Conservation (phyloP, 768 basidiomycete genomes). For the Collybia mongolica region DNA sequence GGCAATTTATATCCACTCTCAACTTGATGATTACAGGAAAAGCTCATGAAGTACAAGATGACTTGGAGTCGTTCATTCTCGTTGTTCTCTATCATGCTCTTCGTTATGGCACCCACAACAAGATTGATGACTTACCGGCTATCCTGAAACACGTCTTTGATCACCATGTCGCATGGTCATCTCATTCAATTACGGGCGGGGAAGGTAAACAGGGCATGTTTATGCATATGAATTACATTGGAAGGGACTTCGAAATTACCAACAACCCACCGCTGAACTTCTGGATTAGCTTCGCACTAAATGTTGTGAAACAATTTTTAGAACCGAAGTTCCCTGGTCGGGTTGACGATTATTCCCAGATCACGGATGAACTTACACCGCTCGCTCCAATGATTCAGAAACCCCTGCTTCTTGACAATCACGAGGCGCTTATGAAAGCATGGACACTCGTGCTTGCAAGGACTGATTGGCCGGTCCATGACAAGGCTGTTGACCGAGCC, state of each 20-base stretch:
- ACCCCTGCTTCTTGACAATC: too few relatives aligned
- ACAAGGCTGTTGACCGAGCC: too few relatives aligned
- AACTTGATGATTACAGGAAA: neutral
- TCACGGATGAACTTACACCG: too few relatives aligned
- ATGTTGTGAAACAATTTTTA: conserved; percentile 1
- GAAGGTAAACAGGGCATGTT: neutral
- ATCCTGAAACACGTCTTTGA: neutral
- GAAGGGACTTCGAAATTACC: neutral
- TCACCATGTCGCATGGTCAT: neutral
- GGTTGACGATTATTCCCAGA: too few relatives aligned
- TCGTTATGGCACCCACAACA: neutral
- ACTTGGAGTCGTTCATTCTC: neutral
- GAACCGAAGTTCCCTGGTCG: too few relatives aligned
- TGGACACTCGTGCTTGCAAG: too few relatives aligned
- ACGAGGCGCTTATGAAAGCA: too few relatives aligned
- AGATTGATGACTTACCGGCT: neutral
- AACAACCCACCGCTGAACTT: neutral
- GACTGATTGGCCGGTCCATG: too few relatives aligned
- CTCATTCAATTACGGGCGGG: neutral
- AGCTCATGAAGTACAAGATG: neutral
- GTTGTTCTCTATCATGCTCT: conserved; percentile 2
- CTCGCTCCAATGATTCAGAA: too few relatives aligned
- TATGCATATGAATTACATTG: neutral
- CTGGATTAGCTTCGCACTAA: neutral
- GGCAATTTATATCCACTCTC: conserved; percentile 5